Conservation (phyloP, 2,329 filamentous ascomycete species). For the Monosporascus sp. region DNA sequence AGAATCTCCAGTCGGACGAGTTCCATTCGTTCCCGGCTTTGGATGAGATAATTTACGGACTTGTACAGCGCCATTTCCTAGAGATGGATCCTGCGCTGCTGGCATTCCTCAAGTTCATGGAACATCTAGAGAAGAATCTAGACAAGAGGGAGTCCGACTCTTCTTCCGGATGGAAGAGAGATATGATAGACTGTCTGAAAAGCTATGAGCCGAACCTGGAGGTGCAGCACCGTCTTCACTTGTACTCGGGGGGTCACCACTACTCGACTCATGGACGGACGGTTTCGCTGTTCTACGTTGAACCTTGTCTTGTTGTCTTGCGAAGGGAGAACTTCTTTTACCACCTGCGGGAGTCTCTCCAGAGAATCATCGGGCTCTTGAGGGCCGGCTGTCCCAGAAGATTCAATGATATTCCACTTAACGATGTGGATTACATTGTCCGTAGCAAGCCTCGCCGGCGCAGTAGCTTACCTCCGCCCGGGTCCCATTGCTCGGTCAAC, state of each 20-base stretch:
- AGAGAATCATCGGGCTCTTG: not conserved
- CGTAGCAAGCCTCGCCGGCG: slow-evolving; percentile 8
- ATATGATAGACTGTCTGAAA: slow-evolving; percentile 15
- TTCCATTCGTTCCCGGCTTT: slow-evolving; percentile 3
- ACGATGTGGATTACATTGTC: not conserved
- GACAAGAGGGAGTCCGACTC: too few species aligned
- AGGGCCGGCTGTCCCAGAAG: not conserved
- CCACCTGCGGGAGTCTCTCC: not conserved
- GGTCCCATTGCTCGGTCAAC: slow-evolving; percentile 7
- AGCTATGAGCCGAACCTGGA: slow-evolving; percentile 2
- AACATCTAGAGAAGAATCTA: not conserved
- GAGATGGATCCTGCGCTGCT: slow-evolving; percentile 10
- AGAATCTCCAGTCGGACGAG: slow-evolving; percentile 1
- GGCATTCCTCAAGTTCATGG: slow-evolving; percentile 6
- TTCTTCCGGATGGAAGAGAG: slow-evolving; percentile 12
- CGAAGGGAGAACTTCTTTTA: not conserved
- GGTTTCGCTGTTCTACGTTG: slow-evolving; percentile 17
- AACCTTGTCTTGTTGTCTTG: slow-evolving; percentile 9
- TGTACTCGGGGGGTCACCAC: slow-evolving; percentile 18
- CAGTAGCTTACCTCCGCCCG: slow-evolving; percentile 12
- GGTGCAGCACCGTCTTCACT: slow-evolving; percentile 7
- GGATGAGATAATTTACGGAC: slow-evolving; percentile 3
- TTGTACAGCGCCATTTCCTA: slow-evolving; percentile 12
- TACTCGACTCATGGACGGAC: slow-evolving; percentile 38
- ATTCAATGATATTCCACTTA: not conserved